Evolutionary conservation across 1,284 basidiomycete genomes (phyloP), one percentile per base, ranked within the genome.

Genomic region (Ustilago shanxiensis): DNA sequence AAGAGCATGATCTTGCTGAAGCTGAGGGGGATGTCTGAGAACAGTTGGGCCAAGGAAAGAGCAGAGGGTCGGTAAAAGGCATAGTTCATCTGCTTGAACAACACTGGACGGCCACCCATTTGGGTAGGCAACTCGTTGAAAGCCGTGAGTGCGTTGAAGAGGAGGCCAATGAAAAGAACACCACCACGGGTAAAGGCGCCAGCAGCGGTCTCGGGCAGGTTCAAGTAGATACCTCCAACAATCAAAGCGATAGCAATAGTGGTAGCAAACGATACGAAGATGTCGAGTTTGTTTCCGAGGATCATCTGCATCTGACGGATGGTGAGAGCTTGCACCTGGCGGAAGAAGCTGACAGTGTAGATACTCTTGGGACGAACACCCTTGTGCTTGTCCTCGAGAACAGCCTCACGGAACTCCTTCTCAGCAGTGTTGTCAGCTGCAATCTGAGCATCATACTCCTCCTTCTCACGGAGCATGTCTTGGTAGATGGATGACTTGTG

Each of bases 181-280:
- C 93, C 91, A 31, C 93, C 94, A 73, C 94, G 90, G 52, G 96
- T 90, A 55, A 96, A 87, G 58, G 93, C 91, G 44, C 94, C 87
- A 50, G 89, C 68, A 8, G 83, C 80, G 7, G 85, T 81, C 22
- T 86, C 87, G 1, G 80, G 83, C 47, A 87, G 82, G 64, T 89
- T 85, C 86, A 95, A 95, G 63, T 95, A 90, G 49, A 93, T 90
- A 87, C 93, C 91, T 33, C 93, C 94, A 72, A 94, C 90, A 56
- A 96, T 90, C 54, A 96, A 86, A 57, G 93, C 91, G 37, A 94
- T 87, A 53, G 89, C 66, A 29, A 83, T 81, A 18, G 85, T 79
- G n/a, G 87, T 88, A 2, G 79, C 66, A 68, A 79, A 85, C 44
- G 75, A 80, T 65, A 80, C 84, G 83, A 89, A 89, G 56, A 95